Base-by-base conservation (phyloP, 2,329 filamentous ascomycete genomes). In the Phialophora expanda region DNA sequence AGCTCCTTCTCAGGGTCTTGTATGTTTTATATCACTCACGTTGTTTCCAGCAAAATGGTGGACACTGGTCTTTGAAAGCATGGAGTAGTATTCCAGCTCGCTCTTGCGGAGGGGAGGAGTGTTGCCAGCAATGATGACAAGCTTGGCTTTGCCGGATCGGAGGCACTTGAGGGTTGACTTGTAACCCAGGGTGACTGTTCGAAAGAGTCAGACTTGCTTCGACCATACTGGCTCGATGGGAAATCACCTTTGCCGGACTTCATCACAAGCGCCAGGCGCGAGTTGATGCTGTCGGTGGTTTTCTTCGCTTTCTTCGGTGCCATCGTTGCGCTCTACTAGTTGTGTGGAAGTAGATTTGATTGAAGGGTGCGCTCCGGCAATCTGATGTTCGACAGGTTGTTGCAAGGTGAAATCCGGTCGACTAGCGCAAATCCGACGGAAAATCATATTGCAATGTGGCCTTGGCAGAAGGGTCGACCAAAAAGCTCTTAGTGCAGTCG, bases 41-140 rank as follows among this genome's bases (percentile, higher is more conserved):
- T 98, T 98, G 90, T 96, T 97, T 78, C 95, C 95, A 75, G 87
- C 87, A 86, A 97, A 98, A 87, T 99, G 95, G 87, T 98, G 94
- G 78, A 98, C 94, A 73, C 90, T 89, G 76, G 90, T 92, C 89
- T 98, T 70, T 53, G 67, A 68, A 11, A 70, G 66, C 66, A 69
- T 69, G 17, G 64, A 72, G 74, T 73, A 75, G 84, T 86, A 97
- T 86, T 97, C 94, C 71, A 97, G 89, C 87, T 98, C 94, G 78
- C 88, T 92, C 90, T 98, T 99, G 83, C 94, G 90, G 77, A 99
- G 91, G 82, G 95, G 95, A 79, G 94, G 93, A 75, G 93, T 97
- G 88, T 99, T 98, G 84, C 91, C 93, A 75, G 90, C 86, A 72
- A 96, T 96, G 84, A 96, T 93, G 81, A 98, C 92, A 74, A 97